phyloP scores from a whole-genome alignment of 192 early-diverging fungal genomes.

The Jimgerdemannia flammicorona region DNA sequence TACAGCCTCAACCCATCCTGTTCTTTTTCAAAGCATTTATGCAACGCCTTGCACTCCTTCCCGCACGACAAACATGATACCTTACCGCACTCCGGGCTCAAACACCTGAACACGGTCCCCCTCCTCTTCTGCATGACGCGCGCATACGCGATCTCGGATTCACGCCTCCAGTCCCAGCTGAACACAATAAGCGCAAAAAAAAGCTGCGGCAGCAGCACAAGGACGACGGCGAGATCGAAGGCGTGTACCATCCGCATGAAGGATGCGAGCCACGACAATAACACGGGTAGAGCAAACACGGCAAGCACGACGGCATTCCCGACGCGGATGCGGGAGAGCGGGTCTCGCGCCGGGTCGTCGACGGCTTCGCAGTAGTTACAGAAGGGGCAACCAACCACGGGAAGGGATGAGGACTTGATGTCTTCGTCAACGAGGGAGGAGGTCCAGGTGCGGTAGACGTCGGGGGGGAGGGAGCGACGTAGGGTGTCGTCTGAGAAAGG shows the following conservation, averaged over 20 bases:
- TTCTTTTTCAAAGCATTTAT: too few relatives aligned
- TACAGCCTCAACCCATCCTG: too few relatives aligned
- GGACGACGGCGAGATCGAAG: too few relatives aligned
- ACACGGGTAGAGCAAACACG: too few relatives aligned
- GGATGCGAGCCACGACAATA: too few relatives aligned
- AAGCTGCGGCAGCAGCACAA: too few relatives aligned
- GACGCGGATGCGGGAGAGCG: too few relatives aligned
- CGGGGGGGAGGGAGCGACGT: slow-evolving; percentile 9
- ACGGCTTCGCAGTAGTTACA: slow-evolving; percentile 36
- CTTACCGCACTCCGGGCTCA: slow-evolving; percentile 39
- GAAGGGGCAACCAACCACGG: slow-evolving; percentile 24
- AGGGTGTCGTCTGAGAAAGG: slow-evolving; percentile 16
- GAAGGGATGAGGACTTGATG: slow-evolving; percentile 6
- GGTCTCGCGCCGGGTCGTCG: slow-evolving; percentile 3
- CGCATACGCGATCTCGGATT: slow-evolving; percentile 14
- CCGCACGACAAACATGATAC: slow-evolving; percentile 30
- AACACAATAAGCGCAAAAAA: too few relatives aligned
- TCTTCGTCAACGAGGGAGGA: slow-evolving; percentile 21
- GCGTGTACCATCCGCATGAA: too few relatives aligned
- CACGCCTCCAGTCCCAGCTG: slow-evolving; percentile 6
- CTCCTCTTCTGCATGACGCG: slow-evolving; percentile 20
- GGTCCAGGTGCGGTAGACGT: slow-evolving; percentile 29
- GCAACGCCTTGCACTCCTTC: too few relatives aligned
- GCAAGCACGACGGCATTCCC: too few relatives aligned
- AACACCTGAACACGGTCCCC: slow-evolving; percentile 44